phyloP scores from a whole-genome alignment of 768 basidiomycete genomes.

The Amanita jacksonii region DNA sequence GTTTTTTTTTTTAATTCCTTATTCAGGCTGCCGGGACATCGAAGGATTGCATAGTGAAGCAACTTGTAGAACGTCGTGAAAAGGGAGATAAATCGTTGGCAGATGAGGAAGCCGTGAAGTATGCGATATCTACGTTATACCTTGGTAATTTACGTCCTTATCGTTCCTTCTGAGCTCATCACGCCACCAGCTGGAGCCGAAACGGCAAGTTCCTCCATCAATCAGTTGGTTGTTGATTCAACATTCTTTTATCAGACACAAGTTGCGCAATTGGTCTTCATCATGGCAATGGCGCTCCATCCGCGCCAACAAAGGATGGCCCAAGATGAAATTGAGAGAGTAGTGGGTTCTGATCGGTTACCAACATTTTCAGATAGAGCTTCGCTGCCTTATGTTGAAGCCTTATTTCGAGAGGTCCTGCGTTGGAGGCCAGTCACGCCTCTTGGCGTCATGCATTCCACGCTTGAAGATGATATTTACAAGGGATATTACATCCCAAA shows the following conservation, averaged over 20 bases:
- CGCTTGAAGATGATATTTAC: constrained; percentile 15
- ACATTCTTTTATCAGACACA: not conserved
- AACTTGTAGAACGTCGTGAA: too few relatives aligned
- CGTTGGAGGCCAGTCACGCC: constrained; percentile 13
- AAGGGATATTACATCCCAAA: constrained; percentile 25
- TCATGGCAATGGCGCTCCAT: not conserved
- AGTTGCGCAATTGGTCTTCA: not conserved
- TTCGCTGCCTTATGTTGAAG: constrained; percentile 18
- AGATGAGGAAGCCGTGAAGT: not conserved
- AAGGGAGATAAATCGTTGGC: not conserved
- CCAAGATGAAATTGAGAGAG: constrained; percentile 14
- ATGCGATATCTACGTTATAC: not conserved
- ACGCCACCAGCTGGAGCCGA: not conserved
- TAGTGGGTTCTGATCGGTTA: constrained; percentile 20
- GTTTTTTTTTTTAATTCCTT: not conserved
- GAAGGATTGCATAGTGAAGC: too few relatives aligned
- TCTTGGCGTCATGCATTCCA: constrained; percentile 4
- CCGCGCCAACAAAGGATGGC: constrained; percentile 14
- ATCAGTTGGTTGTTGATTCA: too few relatives aligned
- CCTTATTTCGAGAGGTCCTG: constrained; percentile 16
- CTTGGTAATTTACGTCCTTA: not conserved
- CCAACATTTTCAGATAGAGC: constrained; percentile 18
- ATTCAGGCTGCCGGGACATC: not conserved
- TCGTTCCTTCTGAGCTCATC: too few relatives aligned
- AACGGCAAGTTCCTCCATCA: not conserved